Percentiles rank a stretch among this genome's conserved stretches.
These are phyloP conservation scores for Monosporozyma aerobia DNA, from an alignment of 805 yeast species.

Conservation along the genomic window DNA sequence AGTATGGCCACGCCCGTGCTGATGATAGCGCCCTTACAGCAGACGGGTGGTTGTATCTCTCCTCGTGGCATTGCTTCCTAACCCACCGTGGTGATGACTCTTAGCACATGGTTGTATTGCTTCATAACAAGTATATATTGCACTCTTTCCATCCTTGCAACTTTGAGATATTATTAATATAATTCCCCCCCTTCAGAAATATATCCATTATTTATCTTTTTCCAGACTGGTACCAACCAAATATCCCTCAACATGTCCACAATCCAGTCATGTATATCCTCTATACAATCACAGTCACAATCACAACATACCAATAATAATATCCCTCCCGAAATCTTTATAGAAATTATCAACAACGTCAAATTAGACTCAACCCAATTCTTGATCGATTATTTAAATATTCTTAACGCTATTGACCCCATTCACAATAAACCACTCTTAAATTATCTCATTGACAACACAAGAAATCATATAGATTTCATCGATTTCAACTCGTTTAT, in stretches of 20 bases:
- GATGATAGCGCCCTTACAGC: no score
- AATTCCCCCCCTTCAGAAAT: background rate
- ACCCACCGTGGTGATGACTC: no score
- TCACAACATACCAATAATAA: background rate
- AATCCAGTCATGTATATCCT: no score
- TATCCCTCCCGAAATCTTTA: slow-evolving; percentile 7
- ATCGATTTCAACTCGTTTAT: background rate
- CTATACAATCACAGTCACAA: background rate
- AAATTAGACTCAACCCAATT: slow-evolving; percentile 4
- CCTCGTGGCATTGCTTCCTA: no score
- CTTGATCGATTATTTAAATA: slow-evolving; percentile 8
- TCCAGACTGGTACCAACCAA: no score
- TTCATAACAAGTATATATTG: no score
- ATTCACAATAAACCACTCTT: background rate
- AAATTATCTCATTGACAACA: background rate
- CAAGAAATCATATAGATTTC: background rate
- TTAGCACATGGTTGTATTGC: no score
- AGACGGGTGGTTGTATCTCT: no score
- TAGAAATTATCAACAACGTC: slow-evolving; percentile 7
- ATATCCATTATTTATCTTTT: no score
- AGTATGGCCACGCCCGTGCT: no score
- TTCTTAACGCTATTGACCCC: slow-evolving; percentile 4
- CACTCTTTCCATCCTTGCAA: no score
- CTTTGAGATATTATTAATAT: no score
- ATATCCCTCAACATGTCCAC: background rate